phyloP scores from a whole-genome alignment of 2,329 filamentous ascomycete species.

The Neoascochyta sp. region DNA sequence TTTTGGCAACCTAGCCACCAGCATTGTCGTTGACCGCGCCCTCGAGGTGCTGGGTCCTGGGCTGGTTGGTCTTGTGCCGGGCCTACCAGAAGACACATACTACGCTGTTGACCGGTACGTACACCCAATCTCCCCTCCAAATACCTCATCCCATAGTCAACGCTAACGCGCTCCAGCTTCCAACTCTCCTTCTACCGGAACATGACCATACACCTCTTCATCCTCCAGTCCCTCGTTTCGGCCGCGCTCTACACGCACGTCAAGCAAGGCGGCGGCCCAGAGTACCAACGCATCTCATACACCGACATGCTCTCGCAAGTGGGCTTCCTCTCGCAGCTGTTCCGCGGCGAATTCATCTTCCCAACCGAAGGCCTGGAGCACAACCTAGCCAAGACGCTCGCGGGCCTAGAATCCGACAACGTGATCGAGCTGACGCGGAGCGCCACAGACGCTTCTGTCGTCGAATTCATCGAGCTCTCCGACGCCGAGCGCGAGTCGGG shows the following conservation, averaged over 20 bases:
- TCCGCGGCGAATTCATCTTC: conserved; percentile 96
- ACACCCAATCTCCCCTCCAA: not conserved
- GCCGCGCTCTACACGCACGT: conserved; percentile 86
- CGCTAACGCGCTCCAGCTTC: conserved; percentile 52
- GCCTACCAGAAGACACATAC: conserved; percentile 84
- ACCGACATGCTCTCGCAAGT: conserved; percentile 73
- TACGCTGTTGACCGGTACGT: conserved; percentile 77
- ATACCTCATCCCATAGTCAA: conserved; percentile 5
- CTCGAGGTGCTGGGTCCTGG: conserved; percentile 88
- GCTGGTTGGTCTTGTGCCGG: conserved; percentile 74
- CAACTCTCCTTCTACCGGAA: conserved; percentile 98
- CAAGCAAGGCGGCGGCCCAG: conserved; percentile 83
- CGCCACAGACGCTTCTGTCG: conserved; percentile 45
- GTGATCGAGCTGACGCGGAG: conserved; percentile 66
- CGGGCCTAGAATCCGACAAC: conserved; percentile 71
- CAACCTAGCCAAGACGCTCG: conserved; percentile 78
- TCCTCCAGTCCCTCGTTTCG: conserved; percentile 86
- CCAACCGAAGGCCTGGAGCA: conserved; percentile 74
- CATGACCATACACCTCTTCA: conserved; percentile 98
- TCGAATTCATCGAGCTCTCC: conserved; percentile 70
- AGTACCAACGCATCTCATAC: conserved; percentile 75
- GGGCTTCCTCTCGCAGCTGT: conserved; percentile 81
- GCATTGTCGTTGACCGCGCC: conserved; percentile 80
- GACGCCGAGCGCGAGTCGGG: conserved; percentile 72
- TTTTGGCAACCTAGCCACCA: conserved; percentile 76